Evolutionary conservation across 2,329 filamentous ascomycete species (phyloP).

Genomic region (Trichoderma aggressivum): DNA sequence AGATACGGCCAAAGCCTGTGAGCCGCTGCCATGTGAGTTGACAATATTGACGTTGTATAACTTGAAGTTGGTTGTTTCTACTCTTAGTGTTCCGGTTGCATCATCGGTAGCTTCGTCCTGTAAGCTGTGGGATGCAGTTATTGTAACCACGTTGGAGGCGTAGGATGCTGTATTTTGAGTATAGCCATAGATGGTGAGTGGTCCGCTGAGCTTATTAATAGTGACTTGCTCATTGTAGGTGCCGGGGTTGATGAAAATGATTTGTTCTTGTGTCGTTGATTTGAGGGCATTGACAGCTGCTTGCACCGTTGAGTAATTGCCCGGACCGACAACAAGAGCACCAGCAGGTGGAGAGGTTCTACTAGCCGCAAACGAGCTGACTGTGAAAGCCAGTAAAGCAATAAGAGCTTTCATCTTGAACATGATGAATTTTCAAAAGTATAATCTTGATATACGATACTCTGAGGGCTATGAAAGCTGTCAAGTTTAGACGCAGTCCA

Average conservation of each 20-base stretch:
- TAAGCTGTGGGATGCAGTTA: background rate
- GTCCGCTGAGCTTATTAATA: background rate
- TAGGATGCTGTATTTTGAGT: background rate
- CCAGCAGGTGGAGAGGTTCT: background rate
- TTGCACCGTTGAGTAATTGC: background rate
- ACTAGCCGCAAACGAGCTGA: background rate
- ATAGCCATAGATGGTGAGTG: background rate
- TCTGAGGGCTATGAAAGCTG: background rate
- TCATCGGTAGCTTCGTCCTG: background rate
- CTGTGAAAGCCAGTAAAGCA: background rate
- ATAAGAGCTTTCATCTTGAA: background rate
- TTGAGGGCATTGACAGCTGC: background rate
- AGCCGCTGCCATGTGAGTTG: background rate
- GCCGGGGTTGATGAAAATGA: background rate
- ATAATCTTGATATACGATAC: background rate
- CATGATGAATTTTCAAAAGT: background rate
- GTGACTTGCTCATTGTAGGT: background rate
- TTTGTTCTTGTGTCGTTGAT: background rate
- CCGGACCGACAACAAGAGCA: background rate
- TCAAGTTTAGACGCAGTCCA: background rate
- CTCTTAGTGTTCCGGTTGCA: background rate
- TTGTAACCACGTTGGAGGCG: background rate
- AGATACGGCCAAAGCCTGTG: background rate
- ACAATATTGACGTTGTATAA: background rate
- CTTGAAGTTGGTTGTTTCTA: background rate